These are phyloP conservation scores for Sphagnurus paluster DNA, from an alignment of 1,284 basidiomycete species.

Conservation along the genomic window DNA sequence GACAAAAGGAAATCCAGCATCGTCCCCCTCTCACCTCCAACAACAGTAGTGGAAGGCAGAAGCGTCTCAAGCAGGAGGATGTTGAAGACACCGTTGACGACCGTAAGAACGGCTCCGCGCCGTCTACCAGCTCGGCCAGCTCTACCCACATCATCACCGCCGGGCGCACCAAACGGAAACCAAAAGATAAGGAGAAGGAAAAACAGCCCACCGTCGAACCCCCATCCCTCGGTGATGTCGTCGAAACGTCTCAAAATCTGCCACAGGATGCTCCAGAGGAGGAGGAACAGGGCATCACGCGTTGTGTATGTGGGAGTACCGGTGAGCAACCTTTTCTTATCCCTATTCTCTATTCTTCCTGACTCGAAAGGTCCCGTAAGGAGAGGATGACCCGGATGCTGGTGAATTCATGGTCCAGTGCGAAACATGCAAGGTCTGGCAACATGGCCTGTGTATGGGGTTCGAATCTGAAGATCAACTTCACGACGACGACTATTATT, in stretches of 20 bases:
- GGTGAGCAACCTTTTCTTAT: slow-evolving; percentile 52
- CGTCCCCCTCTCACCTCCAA: slow-evolving; percentile 46
- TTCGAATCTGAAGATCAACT: slow-evolving; percentile 84
- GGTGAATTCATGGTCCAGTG: slow-evolving; percentile 97
- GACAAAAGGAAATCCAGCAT: slow-evolving; percentile 48
- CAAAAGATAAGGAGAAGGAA: slow-evolving; percentile 52
- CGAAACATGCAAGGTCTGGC: slow-evolving; percentile 97
- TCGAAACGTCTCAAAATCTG: slow-evolving; percentile 33
- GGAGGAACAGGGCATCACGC: slow-evolving; percentile 83
- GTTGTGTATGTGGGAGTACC: slow-evolving; percentile 91
- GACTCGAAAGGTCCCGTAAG: slow-evolving; percentile 35
- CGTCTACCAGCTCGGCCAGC: slow-evolving; percentile 37
- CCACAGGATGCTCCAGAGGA: slow-evolving; percentile 49
- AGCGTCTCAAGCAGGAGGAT: slow-evolving; percentile 74
- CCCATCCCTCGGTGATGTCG: slow-evolving; percentile 30
- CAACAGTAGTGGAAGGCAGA: slow-evolving; percentile 47
- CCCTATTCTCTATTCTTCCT: slow-evolving; percentile 14
- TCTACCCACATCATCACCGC: slow-evolving; percentile 35
- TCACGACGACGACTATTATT: slow-evolving; percentile 84
- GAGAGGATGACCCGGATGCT: slow-evolving; percentile 76
- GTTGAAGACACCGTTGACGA: slow-evolving; percentile 61
- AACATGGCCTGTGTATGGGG: slow-evolving; percentile 97
- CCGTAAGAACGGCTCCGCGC: slow-evolving; percentile 38
- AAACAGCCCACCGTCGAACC: slow-evolving; percentile 25
- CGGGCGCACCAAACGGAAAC: slow-evolving; percentile 52